These are phyloP conservation scores for Alternaria arbusti DNA, from an alignment of 2,329 filamentous ascomycete genomes.

Conservation along the genomic window DNA sequence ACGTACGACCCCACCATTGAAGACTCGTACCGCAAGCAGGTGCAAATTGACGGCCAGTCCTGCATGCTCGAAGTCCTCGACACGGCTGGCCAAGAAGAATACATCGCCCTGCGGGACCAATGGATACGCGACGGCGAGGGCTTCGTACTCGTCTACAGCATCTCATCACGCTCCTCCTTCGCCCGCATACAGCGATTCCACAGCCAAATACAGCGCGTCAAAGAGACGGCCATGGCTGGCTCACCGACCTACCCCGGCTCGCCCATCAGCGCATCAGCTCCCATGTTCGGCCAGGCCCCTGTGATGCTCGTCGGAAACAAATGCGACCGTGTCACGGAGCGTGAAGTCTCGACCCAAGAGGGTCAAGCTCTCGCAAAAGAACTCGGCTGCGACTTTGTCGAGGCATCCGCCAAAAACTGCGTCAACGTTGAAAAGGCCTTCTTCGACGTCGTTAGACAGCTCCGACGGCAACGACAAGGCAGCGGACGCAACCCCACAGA, in stretches of 20 bases:
- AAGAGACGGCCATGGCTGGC: constrained; percentile 78
- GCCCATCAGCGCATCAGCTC: constrained; percentile 63
- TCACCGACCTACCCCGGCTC: constrained; percentile 80
- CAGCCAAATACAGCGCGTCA: constrained; percentile 95
- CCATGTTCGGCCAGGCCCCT: constrained; percentile 71
- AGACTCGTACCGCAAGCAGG: constrained; percentile 72
- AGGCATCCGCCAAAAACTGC: constrained; percentile 96
- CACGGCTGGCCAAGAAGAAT: constrained; percentile 98
- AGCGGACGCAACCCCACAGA: constrained; percentile 25
- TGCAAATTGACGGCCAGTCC: constrained; percentile 88
- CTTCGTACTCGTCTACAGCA: constrained; percentile 97
- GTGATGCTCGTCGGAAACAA: constrained; percentile 99
- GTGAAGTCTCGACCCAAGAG: constrained; percentile 96
- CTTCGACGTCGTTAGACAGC: constrained; percentile 92
- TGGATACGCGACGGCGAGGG: constrained; percentile 99
- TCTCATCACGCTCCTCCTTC: constrained; percentile 95
- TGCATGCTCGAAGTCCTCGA: constrained; percentile 98
- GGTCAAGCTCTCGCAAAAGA: constrained; percentile 90
- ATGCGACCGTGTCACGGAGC: constrained; percentile 93
- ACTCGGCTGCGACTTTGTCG: constrained; percentile 93
- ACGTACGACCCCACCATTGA: constrained; percentile 76
- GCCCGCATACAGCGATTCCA: constrained; percentile 94
- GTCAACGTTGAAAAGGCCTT: constrained; percentile 99
- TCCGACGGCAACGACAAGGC: constrained; percentile 76
- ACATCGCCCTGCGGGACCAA: constrained; percentile 93